Evolutionary conservation across 192 early-diverging fungal genomes (phyloP), one percentile per base, ranked within the genome.

Genomic region (Podila epigama): DNA sequence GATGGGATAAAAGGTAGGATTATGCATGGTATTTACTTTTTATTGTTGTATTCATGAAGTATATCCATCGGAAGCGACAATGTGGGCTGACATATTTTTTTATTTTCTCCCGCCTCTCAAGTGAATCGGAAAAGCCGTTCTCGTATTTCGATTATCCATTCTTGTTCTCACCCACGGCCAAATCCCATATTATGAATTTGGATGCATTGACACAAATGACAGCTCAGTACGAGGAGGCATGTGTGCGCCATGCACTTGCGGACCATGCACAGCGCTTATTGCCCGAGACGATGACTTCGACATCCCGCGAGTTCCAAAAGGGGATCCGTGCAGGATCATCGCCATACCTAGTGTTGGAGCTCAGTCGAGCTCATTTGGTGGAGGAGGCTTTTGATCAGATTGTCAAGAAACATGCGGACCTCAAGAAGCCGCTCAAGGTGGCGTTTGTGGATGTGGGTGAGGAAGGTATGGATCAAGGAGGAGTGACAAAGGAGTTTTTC

Each of bases 401-500:
- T 25, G 75, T 78, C 0, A 83, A 78, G 31, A 91, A 91, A 51
- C 82, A 79, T 44, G 51, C 62, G 0, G 92, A 92, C 57, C 67
- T 94, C 6, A 93, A 94, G 65, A 93, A 93, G 36, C 93, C 93
- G 4, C 84, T 95, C 29, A 92, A 93, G 65, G 91, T 96, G 28
- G 86, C 88, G 48, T 98, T 97, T 82, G 87, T 95, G 0, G 90
- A 89, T 20, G 91, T 92, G 40, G 95, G 95, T 27, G 96, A 98
- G 66, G 92, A 95, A 72, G 96, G 95, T 9, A 89, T 94, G 85
- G 96, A 98, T 65, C 93, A 95, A 85, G 96, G 96, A 60, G 97
- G 97, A 32, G 95, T 98, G 18, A 95, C 96, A 41, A 98, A 98
- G 80, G 97, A 98, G 80, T 94, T 95, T 77, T 96, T 96, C 70